Conservation (phyloP, 768 basidiomycete genomes). For the Gloeophyllum trabeum region DNA sequence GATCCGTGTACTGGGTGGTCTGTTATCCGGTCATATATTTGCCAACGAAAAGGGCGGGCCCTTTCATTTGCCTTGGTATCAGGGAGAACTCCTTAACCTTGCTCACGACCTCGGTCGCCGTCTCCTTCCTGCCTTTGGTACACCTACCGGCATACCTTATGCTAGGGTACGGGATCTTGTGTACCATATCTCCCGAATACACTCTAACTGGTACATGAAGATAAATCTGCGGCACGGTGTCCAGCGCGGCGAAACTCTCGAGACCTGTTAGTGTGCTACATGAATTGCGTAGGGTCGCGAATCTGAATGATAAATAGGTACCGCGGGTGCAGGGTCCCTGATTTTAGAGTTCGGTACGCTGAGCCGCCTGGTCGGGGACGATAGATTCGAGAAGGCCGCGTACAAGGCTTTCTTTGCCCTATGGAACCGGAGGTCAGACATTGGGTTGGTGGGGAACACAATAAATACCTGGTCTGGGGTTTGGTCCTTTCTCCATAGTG, state of each 20-base stretch:
- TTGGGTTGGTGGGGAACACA: slow-evolving; percentile 80
- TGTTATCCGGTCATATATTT: slow-evolving; percentile 77
- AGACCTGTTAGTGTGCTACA: slow-evolving; percentile 59
- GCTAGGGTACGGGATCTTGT: slow-evolving; percentile 50
- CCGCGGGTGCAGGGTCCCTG: slow-evolving; percentile 48
- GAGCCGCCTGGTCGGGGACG: slow-evolving; percentile 83
- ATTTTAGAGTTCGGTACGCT: slow-evolving; percentile 92
- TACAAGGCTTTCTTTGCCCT: slow-evolving; percentile 85
- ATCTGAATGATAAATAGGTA: slow-evolving; percentile 1
- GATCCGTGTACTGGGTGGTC: slow-evolving; percentile 86
- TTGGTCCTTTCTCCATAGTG: slow-evolving; percentile 15
- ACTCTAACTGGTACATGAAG: slow-evolving; percentile 22
- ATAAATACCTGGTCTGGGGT: slow-evolving; percentile 80
- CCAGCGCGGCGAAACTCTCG: slow-evolving; percentile 59
- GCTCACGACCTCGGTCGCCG: slow-evolving; percentile 83
- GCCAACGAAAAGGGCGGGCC: slow-evolving; percentile 55
- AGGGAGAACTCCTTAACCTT: slow-evolving; percentile 63
- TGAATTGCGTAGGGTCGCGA: not conserved
- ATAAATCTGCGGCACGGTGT: slow-evolving; percentile 80
- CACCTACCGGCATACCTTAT: slow-evolving; percentile 85
- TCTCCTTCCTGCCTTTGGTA: slow-evolving; percentile 83
- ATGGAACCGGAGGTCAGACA: slow-evolving; percentile 84
- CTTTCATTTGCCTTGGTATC: slow-evolving; percentile 79
- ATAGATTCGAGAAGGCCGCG: slow-evolving; percentile 83
- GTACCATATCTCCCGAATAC: not conserved